Conservation (phyloP, 1,139 yeast genomes). For the Diutina rugosa region DNA sequence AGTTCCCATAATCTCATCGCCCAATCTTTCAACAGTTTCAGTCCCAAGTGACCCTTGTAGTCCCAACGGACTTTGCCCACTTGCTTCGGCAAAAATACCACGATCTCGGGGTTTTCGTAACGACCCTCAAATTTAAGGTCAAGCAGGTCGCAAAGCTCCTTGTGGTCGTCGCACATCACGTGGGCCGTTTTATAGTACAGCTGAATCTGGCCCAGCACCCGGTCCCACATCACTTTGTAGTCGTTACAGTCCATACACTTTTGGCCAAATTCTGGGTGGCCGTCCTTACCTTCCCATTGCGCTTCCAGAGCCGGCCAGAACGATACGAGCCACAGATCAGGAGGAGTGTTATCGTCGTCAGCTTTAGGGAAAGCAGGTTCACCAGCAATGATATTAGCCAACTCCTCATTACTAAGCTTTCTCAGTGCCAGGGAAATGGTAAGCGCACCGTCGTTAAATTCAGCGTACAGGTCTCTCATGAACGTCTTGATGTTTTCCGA, state of each 20-base stretch:
- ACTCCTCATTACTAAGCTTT: constrained; percentile 16
- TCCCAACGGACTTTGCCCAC: constrained; percentile 23
- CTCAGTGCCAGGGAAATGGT: constrained; percentile 28
- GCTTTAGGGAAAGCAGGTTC: constrained; percentile 7
- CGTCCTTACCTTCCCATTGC: constrained; percentile 17
- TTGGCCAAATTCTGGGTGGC: constrained; percentile 13
- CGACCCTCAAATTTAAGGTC: constrained; percentile 17
- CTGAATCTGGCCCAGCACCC: constrained; percentile 35
- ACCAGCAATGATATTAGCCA: constrained; percentile 35
- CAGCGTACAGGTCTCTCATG: constrained; percentile 38
- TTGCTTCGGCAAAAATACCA: constrained; percentile 27
- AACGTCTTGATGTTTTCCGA: constrained; percentile 37
- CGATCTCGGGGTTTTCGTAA: constrained; percentile 14
- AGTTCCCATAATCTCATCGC: constrained; percentile 21
- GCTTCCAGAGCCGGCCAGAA: constrained; percentile 48
- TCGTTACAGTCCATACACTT: constrained; percentile 37
- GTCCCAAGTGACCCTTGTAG: constrained; percentile 14
- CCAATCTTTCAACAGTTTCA: constrained; percentile 21
- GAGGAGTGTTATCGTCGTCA: constrained; percentile 7
- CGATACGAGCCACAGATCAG: constrained; percentile 38
- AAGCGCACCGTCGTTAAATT: constrained; percentile 21
- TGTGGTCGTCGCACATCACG: constrained; percentile 41
- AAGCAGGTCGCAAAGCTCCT: constrained; percentile 35
- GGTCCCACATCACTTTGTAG: constrained; percentile 43
- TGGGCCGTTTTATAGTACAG: constrained; percentile 38